Conservation (phyloP, 2,329 filamentous ascomycete species). For the Pestalotiopsis sp. region DNA sequence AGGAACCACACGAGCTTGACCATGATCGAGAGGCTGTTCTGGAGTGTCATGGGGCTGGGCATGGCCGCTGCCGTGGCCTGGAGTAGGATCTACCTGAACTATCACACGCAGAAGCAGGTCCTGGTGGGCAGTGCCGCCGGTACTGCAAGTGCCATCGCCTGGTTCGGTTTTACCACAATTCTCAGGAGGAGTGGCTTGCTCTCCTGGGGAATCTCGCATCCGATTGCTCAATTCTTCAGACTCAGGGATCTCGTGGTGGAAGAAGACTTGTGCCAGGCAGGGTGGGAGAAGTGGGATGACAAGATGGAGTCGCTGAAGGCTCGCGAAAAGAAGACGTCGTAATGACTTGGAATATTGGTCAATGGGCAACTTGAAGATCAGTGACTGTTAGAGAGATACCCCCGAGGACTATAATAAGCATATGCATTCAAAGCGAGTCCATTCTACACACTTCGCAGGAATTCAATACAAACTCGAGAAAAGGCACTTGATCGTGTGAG, state of each 20-base stretch:
- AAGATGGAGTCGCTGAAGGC: conserved; percentile 38
- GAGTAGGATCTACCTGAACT: conserved; percentile 88
- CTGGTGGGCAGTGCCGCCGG: conserved; percentile 78
- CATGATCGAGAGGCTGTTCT: conserved; percentile 59
- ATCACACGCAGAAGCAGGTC: conserved; percentile 89
- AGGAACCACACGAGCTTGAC: conserved; percentile 59
- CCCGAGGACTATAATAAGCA: neutral
- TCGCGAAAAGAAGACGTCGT: conserved; percentile 35
- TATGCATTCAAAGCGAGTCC: neutral
- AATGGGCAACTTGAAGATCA: neutral
- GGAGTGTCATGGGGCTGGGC: conserved; percentile 57
- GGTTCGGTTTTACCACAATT: conserved; percentile 76
- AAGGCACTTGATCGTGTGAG: neutral
- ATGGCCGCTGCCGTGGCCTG: conserved; percentile 73
- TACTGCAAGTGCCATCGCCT: conserved; percentile 68
- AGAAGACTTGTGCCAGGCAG: conserved; percentile 87
- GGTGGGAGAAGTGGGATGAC: conserved; percentile 90
- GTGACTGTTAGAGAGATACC: neutral
- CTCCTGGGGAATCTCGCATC: conserved; percentile 70
- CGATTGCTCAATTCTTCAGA: conserved; percentile 67
- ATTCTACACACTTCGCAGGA: neutral
- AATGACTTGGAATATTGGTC: neutral
- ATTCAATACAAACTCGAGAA: neutral
- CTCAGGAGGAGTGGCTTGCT: conserved; percentile 71
- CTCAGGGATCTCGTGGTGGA: conserved; percentile 83